phyloP scores from a whole-genome alignment of 2,329 filamentous ascomycete species.

The Neopestalotiopsis sp. region DNA sequence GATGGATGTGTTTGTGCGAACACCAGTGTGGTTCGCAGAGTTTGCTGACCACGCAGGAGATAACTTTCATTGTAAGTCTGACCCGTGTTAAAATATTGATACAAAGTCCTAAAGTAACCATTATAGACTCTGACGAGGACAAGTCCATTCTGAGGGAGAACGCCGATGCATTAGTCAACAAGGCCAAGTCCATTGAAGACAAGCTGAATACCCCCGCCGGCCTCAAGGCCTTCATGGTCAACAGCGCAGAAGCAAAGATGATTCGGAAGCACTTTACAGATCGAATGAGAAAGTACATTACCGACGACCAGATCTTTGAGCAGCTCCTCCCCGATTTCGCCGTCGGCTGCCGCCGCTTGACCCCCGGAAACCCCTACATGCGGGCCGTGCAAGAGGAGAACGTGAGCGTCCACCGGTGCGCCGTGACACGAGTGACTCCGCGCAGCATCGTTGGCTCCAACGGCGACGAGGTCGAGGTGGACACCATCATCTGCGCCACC shows the following conservation, averaged over 20 bases:
- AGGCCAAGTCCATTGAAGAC: background rate
- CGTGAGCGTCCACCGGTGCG: background rate
- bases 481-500: constrained; percentile 9
- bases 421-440: background rate
- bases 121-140: background rate
- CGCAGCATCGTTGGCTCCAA: background rate
- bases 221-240: background rate
- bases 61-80: background rate
- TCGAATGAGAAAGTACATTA: constrained; percentile 44
- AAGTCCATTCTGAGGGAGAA: background rate
- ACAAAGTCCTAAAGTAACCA: background rate
- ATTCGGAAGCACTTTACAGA: constrained; percentile 44
- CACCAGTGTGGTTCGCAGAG: background rate
- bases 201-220: background rate
- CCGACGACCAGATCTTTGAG: background rate
- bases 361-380: constrained; percentile 6
- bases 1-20: background rate
- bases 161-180: background rate
- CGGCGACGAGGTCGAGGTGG: constrained; percentile 3
- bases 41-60: background rate
- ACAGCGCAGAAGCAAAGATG: constrained; percentile 41
- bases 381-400: background rate
- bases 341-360: constrained; percentile 10
- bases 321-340: background rate
- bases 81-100: background rate